Evolutionary conservation across 2,329 filamentous ascomycete species (phyloP).

Genomic region (Beauveria sp.): DNA sequence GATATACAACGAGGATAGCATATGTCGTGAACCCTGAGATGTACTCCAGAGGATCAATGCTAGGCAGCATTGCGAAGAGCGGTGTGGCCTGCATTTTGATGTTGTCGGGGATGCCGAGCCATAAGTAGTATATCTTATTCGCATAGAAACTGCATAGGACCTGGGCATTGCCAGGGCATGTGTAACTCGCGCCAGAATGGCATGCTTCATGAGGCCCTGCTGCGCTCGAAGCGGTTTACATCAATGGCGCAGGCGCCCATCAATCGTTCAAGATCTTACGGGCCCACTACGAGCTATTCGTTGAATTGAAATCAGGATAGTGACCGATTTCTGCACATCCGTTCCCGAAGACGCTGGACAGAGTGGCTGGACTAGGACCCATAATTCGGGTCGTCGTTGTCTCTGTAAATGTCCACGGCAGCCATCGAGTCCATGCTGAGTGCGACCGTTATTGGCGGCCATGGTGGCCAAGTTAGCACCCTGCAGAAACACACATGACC

Average conservation of each 20-base stretch:
- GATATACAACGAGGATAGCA: background rate
- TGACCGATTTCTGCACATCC: no score
- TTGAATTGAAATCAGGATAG: no score
- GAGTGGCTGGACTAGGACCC: no score
- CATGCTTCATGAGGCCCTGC: background rate
- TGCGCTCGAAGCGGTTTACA: background rate
- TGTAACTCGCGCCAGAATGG: background rate
- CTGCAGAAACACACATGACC: background rate
- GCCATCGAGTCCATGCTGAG: background rate
- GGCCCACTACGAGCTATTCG: no score
- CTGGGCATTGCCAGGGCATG: background rate
- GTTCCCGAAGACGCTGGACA: no score
- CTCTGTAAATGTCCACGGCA: no score
- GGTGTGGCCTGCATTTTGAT: background rate
- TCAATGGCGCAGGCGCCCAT: no score
- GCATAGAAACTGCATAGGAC: no score
- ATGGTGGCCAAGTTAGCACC: background rate
- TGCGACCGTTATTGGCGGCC: background rate
- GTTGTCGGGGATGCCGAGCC: background rate
- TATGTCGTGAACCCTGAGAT: background rate
- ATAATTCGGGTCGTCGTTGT: no score
- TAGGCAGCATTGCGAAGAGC: background rate
- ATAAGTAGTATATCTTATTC: background rate
- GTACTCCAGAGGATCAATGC: background rate
- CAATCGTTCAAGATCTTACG: no score